phyloP scores from a whole-genome alignment of 2,329 filamentous ascomycete species.

The Canariomyces notabilis region DNA sequence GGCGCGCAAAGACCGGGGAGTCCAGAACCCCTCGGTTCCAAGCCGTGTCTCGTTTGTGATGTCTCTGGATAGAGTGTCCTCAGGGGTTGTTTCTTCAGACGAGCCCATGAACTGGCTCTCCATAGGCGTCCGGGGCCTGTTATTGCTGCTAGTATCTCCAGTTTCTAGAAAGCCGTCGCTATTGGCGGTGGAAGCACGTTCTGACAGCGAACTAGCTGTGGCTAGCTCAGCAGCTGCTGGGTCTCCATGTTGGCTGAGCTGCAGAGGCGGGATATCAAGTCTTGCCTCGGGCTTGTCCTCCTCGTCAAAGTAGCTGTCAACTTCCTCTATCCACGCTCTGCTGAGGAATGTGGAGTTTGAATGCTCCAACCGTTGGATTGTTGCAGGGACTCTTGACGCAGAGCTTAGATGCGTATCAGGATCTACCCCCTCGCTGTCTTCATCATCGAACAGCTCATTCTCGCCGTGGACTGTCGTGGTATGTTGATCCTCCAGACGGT shows the following conservation, averaged over 20 bases:
- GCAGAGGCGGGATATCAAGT: constrained; percentile 1
- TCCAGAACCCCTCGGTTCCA: constrained; percentile 27
- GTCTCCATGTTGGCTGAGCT: constrained; percentile 11
- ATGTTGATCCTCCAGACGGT: constrained; percentile 26
- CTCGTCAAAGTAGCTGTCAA: constrained; percentile 7
- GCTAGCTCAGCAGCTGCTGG: constrained; percentile 15
- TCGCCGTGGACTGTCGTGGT: constrained; percentile 33
- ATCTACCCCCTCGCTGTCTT: constrained; percentile 11
- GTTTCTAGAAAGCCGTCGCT: constrained; percentile 27
- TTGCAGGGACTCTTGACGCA: no score
- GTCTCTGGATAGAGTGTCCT: constrained; percentile 26
- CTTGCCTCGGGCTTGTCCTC: neutral
- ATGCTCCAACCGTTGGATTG: neutral
- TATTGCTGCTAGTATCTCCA: constrained; percentile 29
- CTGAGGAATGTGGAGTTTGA: neutral
- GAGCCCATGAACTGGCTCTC: constrained; percentile 1
- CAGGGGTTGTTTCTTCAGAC: constrained; percentile 16
- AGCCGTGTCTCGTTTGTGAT: constrained; percentile 33
- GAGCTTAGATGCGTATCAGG: no score
- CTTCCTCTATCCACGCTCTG: constrained; percentile 4
- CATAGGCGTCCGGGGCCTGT: constrained; percentile 20
- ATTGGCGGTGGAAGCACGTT: constrained; percentile 5
- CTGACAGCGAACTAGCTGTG: constrained; percentile 17
- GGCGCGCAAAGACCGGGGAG: constrained; percentile 33
- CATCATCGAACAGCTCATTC: constrained; percentile 31